Conservation (phyloP, 192 early-diverging fungal species). For the Piromyces finnis region DNA sequence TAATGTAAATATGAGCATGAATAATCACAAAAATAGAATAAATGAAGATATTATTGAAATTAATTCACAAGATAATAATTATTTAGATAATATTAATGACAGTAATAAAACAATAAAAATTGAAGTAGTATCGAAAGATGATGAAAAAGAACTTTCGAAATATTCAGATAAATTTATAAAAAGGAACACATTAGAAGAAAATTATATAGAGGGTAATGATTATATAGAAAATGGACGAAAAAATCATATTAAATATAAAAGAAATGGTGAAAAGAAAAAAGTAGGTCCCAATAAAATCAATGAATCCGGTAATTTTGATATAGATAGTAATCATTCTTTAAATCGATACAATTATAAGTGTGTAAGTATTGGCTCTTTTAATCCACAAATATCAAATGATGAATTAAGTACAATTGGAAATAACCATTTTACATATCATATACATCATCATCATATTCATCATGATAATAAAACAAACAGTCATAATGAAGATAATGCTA, state of each 20-base stretch:
- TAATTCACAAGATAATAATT: not conserved
- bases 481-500: not conserved
- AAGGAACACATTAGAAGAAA: no score
- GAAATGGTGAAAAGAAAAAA: not conserved
- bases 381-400: not conserved
- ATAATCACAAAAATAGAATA: not conserved
- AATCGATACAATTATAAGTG: not conserved
- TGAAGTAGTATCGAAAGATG: not conserved
- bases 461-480: not conserved
- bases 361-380: not conserved
- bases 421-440: not conserved
- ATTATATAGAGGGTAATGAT: not conserved
- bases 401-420: not conserved
- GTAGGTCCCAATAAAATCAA: not conserved
- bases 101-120: not conserved
- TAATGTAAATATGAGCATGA: not conserved
- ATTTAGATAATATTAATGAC: not conserved
- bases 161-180: not conserved
- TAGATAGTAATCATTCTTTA: not conserved
- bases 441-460: not conserved
- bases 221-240: not conserved
- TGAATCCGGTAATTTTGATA: not conserved
- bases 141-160: not conserved
- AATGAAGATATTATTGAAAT: not conserved
- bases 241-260: not conserved